Evolutionary conservation across 257 asterid genomes (phyloP).

Genomic region (Solanum okadae): DNA sequence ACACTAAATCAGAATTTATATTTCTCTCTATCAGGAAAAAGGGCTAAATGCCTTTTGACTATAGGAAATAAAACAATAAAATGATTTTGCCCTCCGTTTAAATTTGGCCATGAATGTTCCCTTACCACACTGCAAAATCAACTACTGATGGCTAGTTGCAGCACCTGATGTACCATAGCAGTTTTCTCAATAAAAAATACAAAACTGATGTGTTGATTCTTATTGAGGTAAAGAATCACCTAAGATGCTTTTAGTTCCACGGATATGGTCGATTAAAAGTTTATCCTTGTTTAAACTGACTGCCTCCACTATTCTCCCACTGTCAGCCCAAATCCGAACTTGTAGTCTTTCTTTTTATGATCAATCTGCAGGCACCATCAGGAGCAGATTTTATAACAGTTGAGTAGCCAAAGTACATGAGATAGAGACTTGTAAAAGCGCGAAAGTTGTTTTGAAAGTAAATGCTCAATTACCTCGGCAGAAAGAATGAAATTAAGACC

Average conservation of each 20-base stretch:
- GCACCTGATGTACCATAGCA: not conserved
- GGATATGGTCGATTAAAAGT: not conserved
- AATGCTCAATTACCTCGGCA: conserved; percentile 5
- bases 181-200: not conserved
- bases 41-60: not conserved
- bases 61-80: not conserved
- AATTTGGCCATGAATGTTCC: not conserved
- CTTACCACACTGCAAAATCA: not conserved
- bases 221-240: not conserved
- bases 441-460: not conserved
- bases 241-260: not conserved
- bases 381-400: not conserved
- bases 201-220: not conserved
- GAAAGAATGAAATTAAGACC: conserved; percentile 11
- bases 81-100: not conserved
- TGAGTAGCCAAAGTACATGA: not conserved
- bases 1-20: not conserved
- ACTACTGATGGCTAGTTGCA: not conserved
- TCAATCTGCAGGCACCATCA: conserved; percentile 3
- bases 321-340: conserved; percentile 12
- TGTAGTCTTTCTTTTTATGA: conserved; percentile 12
- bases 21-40: not conserved
- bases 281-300: not conserved
- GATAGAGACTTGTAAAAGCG: not conserved
- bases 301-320: not conserved